phyloP scores from a whole-genome alignment of 2,329 filamentous ascomycete genomes.

The Botrytis deweyae region DNA sequence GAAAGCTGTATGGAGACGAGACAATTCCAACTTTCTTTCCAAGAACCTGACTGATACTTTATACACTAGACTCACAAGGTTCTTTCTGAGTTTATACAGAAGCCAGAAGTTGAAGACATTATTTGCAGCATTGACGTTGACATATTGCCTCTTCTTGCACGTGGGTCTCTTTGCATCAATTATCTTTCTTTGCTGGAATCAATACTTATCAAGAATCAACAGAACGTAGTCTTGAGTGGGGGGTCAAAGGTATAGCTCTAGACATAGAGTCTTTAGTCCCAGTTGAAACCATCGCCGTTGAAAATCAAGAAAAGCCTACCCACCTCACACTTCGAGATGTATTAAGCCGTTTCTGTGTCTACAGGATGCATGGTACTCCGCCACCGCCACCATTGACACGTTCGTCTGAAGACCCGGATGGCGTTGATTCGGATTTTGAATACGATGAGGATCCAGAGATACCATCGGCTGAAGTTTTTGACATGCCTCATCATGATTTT shows the following conservation, averaged over 20 bases:
- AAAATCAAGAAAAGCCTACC: background rate
- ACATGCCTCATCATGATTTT: constrained; percentile 34
- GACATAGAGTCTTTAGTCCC: background rate
- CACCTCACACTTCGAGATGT: background rate
- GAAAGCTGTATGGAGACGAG: background rate
- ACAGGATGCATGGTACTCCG: constrained; percentile 7
- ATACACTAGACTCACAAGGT: background rate
- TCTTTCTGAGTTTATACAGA: background rate
- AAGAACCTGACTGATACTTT: background rate
- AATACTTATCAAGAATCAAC: background rate
- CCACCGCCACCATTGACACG: background rate
- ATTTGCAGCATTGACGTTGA: background rate
- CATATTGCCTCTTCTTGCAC: constrained; percentile 8
- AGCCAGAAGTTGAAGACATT: constrained; percentile 5
- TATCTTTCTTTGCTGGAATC: background rate
- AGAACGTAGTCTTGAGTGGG: background rate
- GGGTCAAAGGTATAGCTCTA: background rate
- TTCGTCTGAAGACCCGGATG: background rate
- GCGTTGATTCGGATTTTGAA: background rate
- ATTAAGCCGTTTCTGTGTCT: constrained; percentile 4
- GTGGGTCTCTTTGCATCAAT: background rate
- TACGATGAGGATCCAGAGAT: constrained; percentile 20
- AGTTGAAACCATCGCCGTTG: background rate
- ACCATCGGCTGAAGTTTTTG: constrained; percentile 31
- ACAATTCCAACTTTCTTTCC: background rate